Percentiles rank a stretch among this genome's conserved stretches.
phyloP scores from a whole-genome alignment of 768 basidiomycete species.

The Symmetrospora coprosmae region DNA sequence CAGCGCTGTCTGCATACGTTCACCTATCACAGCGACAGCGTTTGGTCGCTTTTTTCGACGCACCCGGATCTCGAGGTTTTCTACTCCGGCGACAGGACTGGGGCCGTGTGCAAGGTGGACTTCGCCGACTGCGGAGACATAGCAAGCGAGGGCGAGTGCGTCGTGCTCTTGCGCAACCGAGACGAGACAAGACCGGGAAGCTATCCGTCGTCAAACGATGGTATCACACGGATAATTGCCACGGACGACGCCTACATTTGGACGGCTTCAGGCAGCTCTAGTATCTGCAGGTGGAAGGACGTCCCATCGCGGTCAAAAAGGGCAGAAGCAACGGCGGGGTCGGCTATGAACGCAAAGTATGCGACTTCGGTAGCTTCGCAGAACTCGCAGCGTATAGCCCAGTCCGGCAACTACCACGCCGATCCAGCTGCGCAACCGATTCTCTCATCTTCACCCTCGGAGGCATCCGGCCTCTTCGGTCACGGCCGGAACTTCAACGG shows the following conservation, averaged over 20 bases:
- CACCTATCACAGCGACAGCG: conserved; percentile 72
- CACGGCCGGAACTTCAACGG: conserved; percentile 1
- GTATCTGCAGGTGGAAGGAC: conserved; percentile 62
- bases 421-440: background rate
- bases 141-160: conserved; percentile 67
- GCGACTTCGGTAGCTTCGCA: background rate
- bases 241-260: conserved; percentile 75
- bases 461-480: background rate
- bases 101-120: conserved; percentile 82
- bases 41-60: conserved; percentile 79
- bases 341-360: too few relatives aligned
- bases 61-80: conserved; percentile 77
- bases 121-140: conserved; percentile 66
- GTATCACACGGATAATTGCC: conserved; percentile 66
- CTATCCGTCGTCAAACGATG: conserved; percentile 38
- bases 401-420: conserved; percentile 26
- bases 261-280: conserved; percentile 75
- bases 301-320: conserved; percentile 43
- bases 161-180: conserved; percentile 51
- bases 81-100: conserved; percentile 86
- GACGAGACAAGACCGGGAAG: conserved; percentile 42
- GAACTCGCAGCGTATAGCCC: conserved; percentile 26
- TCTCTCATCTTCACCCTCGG: background rate
- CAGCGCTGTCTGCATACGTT: conserved; percentile 92
- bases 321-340: background rate